Base-by-base conservation (phyloP, 2,329 filamentous ascomycete species). In the Exophiala lecanii-corni region DNA sequence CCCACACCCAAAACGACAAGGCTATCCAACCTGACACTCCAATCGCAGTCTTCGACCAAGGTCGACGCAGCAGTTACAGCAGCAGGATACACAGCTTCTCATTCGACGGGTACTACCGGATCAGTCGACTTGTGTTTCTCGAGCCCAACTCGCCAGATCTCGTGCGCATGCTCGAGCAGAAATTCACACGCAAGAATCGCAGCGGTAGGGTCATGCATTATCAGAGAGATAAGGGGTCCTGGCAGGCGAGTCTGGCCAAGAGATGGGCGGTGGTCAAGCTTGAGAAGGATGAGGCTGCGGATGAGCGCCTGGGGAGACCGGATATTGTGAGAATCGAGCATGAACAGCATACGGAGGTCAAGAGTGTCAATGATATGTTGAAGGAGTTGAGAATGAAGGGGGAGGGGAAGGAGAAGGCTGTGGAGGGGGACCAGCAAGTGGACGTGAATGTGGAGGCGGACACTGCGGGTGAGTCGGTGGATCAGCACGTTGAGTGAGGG, bases 201-300 rank as follows among this genome's bases (percentile, higher is more conserved):
- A 43, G 40, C 12, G 19, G 20, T 4, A n/a, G n/a, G n/a, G 26
- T 33, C 16, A 40, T 20, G 17, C 39, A 38, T 25, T 37, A 35
- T 10, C 36, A 42, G 21, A 32, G 43, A 23, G 42, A 46, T 23
- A 15, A 39, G 16, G 28, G 30, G 13, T 19, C 19, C 3, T 54
- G 49, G 51, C 19, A 47, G 28, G 32, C 37, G 34, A 46, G 46
- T 31, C 26, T 54, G 9, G 40, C 35, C 9, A 35, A 41, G 26
- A 28, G 12, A 17, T 54, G 51, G 49, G 51, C 51, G 5, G 51
- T 52, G 37, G 21, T 54, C 20, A 52, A 52, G 18, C 46, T 54
- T 9, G 43, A 50, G 23, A 50, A 46, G 23, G 42, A 41, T 10
- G 34, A 41, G 12, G 13, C 15, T 6, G 43, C 28, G 15, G 20